A percentile compares a stretch with the other conserved stretches of the same genome.
These are phyloP conservation scores for Ophiostoma angusticollis DNA, from an alignment of 2,329 filamentous ascomycete genomes.

Conservation along the genomic window DNA sequence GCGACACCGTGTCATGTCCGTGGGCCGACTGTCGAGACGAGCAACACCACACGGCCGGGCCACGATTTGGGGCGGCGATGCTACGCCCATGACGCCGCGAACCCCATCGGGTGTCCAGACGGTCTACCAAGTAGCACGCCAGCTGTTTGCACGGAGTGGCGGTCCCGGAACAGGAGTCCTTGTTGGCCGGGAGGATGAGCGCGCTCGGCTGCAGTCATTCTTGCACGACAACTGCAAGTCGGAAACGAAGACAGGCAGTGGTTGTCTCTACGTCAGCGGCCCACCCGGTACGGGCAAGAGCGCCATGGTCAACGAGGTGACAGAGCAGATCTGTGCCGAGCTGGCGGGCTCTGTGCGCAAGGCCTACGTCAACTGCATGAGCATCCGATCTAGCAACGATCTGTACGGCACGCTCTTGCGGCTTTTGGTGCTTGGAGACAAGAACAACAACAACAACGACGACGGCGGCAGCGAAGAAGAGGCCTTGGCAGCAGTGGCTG, in stretches of 20 bases:
- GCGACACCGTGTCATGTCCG: slow-evolving; percentile 68
- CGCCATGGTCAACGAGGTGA: slow-evolving; percentile 76
- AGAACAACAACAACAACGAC: background rate
- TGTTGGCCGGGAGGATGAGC: slow-evolving; percentile 61
- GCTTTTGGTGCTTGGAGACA: slow-evolving; percentile 33
- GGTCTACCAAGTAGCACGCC: slow-evolving; percentile 75
- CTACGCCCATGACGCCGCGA: slow-evolving; percentile 38
- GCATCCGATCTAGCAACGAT: slow-evolving; percentile 77
- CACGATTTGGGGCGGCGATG: background rate
- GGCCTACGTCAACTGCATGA: slow-evolving; percentile 92
- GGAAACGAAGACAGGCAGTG: slow-evolving; percentile 43
- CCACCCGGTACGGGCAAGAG: slow-evolving; percentile 96
- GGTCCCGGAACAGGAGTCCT: slow-evolving; percentile 60
- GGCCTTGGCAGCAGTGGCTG: slow-evolving; percentile 18
- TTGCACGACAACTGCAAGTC: slow-evolving; percentile 31
- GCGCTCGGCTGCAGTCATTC: slow-evolving; percentile 54
- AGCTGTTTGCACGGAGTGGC: slow-evolving; percentile 71
- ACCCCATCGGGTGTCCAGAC: slow-evolving; percentile 59
- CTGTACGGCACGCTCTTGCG: slow-evolving; percentile 70
- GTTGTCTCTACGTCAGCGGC: slow-evolving; percentile 89
- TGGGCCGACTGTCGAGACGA: slow-evolving; percentile 62
- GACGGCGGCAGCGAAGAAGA: background rate
- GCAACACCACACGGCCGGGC: slow-evolving; percentile 49
- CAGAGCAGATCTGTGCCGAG: slow-evolving; percentile 40
- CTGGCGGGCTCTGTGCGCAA: slow-evolving; percentile 44